A percentile compares a stretch with the other conserved stretches of the same genome.
These are phyloP conservation scores for Diaporthe ampelina DNA, from an alignment of 2,329 filamentous ascomycete genomes.

Conservation along the genomic window DNA sequence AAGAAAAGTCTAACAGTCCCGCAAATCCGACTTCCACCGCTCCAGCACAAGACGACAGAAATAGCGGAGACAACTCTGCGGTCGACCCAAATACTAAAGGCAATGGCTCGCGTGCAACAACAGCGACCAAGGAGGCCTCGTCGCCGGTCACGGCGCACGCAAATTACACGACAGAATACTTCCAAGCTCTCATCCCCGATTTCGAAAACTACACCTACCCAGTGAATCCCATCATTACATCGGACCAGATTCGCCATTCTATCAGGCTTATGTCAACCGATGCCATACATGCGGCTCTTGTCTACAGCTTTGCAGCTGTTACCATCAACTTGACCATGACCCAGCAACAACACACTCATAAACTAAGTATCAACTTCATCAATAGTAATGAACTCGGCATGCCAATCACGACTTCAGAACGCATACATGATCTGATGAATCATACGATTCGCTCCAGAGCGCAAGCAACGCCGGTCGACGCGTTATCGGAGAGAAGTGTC, in stretches of 20 bases:
- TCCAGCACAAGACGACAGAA: background rate
- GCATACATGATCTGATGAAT: constrained; percentile 19
- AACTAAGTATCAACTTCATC: constrained; percentile 16
- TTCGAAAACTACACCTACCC: constrained; percentile 61
- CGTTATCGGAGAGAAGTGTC: background rate
- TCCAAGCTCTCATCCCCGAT: constrained; percentile 58
- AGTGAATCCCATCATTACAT: constrained; percentile 60
- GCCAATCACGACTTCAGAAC: background rate
- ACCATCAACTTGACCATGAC: constrained; percentile 57
- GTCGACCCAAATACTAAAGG: background rate
- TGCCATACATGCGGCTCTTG: constrained; percentile 55
- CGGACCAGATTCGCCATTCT: constrained; percentile 53
- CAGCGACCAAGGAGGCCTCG: background rate
- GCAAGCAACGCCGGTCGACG: background rate
- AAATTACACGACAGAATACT: constrained; percentile 48
- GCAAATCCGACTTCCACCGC: background rate
- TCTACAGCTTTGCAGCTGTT: constrained; percentile 60
- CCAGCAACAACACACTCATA: constrained; percentile 39
- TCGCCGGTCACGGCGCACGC: background rate
- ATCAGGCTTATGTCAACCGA: constrained; percentile 54
- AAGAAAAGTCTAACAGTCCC: background rate
- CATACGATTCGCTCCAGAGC: background rate
- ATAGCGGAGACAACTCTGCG: background rate
- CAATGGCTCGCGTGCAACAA: background rate
- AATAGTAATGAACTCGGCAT: constrained; percentile 10